These are phyloP conservation scores for Chondrus crispus DNA, from an alignment of 23 red algal genomes.

Conservation along the genomic window DNA sequence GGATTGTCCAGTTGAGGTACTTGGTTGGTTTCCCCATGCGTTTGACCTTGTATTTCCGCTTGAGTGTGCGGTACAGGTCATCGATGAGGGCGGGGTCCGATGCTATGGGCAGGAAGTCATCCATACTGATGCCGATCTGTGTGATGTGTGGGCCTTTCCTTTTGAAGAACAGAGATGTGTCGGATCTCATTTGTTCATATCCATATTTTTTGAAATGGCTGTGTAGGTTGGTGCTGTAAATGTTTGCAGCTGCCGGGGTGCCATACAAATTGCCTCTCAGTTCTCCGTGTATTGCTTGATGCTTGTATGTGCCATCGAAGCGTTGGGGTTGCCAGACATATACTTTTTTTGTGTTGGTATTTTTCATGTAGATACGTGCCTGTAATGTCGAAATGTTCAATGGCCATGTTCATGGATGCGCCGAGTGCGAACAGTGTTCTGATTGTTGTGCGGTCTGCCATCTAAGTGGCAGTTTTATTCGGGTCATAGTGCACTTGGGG, in stretches of 20 bases:
- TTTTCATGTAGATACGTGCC: background rate
- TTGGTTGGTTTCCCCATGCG: background rate
- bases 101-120: no score
- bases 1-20: background rate
- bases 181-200: background rate
- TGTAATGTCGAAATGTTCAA: conserved; percentile 15
- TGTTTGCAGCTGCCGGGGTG: background rate
- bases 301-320: background rate
- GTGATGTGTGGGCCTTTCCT: no score
- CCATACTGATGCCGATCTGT: no score
- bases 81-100: background rate
- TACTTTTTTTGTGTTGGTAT: background rate
- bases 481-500: background rate
- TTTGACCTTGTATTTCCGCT: background rate
- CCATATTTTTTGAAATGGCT: background rate
- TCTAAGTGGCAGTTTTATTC: background rate
- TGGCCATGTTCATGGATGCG: background rate
- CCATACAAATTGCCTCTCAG: background rate
- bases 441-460: background rate
- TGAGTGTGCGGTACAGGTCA: background rate
- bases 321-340: background rate
- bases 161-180: background rate
- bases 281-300: background rate
- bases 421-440: background rate
- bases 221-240: background rate